Evolutionary conservation across 1,284 basidiomycete species (phyloP).

Genomic region (Ustilago nuda): DNA sequence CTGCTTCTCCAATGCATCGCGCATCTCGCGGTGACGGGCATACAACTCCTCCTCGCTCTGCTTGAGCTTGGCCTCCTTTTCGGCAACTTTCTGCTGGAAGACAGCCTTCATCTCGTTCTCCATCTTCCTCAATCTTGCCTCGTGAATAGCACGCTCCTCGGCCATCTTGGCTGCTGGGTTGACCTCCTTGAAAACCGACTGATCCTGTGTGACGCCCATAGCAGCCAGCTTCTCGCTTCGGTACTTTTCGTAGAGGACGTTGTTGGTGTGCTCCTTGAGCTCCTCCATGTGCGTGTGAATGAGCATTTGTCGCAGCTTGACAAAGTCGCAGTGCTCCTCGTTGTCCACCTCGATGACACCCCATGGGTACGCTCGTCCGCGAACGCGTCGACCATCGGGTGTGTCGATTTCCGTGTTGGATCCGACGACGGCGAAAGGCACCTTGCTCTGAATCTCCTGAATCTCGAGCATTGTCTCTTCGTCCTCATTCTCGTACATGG

Average conservation of each 20-base stretch:
- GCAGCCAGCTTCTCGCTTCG: slow-evolving; percentile 63
- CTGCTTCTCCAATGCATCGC: slow-evolving; percentile 85
- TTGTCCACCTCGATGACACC: slow-evolving; percentile 69
- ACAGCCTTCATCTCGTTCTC: slow-evolving; percentile 69
- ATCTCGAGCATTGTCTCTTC: slow-evolving; percentile 67
- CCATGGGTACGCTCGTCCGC: slow-evolving; percentile 68
- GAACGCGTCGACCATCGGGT: slow-evolving; percentile 64
- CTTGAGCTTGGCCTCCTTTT: slow-evolving; percentile 69
- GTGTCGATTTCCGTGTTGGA: slow-evolving; percentile 67
- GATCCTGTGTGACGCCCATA: slow-evolving; percentile 68
- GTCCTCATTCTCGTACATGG: slow-evolving; percentile 65
- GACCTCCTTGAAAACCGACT: slow-evolving; percentile 66
- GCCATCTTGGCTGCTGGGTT: slow-evolving; percentile 67
- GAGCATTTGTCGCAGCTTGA: slow-evolving; percentile 69
- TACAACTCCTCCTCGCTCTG: slow-evolving; percentile 69
- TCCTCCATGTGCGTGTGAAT: slow-evolving; percentile 69
- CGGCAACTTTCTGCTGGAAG: slow-evolving; percentile 69
- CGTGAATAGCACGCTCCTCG: slow-evolving; percentile 68
- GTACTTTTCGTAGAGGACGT: slow-evolving; percentile 67
- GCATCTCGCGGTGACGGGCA: slow-evolving; percentile 68
- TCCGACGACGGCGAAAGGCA: slow-evolving; percentile 68
- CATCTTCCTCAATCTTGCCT: slow-evolving; percentile 69
- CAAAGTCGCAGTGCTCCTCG: slow-evolving; percentile 69
- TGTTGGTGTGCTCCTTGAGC: slow-evolving; percentile 68
- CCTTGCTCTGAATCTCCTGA: slow-evolving; percentile 66